phyloP scores from a whole-genome alignment of 345 rosid genomes.

The Eucalyptus curtisii region DNA sequence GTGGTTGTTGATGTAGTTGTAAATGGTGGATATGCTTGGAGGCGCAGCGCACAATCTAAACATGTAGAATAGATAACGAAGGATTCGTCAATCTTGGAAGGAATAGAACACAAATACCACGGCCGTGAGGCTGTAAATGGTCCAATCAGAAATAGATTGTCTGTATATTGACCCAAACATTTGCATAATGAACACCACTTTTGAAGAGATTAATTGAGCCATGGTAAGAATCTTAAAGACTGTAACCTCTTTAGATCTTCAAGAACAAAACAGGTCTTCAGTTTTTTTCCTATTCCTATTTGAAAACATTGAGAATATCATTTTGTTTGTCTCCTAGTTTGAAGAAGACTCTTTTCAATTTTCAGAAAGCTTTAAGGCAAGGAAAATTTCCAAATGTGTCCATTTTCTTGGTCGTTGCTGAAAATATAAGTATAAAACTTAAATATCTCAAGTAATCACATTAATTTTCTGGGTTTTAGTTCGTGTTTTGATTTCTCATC shows the following conservation, averaged over 20 bases:
- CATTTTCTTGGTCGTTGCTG: not conserved
- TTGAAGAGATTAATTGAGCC: not conserved
- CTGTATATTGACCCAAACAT: not conserved
- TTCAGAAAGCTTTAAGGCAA: not conserved
- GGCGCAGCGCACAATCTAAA: not conserved
- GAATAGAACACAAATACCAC: not conserved
- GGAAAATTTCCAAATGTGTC: not conserved
- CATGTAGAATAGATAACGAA: not conserved
- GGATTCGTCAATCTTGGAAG: not conserved
- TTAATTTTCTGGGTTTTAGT: not conserved
- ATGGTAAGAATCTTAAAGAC: not conserved
- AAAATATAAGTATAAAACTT: not conserved
- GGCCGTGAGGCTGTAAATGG: not conserved
- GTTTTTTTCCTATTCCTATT: not conserved
- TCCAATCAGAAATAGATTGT: not conserved
- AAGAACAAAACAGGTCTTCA: not conserved
- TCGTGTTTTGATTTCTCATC: not conserved
- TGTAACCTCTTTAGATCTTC: not conserved
- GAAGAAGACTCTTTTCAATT: not conserved
- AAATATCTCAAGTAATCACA: not conserved
- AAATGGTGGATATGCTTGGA: not conserved
- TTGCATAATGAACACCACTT: not conserved
- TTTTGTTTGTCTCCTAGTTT: not conserved
- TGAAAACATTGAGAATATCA: not conserved
- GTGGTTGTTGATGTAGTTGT: not conserved